Base-by-base conservation (phyloP, 768 basidiomycete species). In the Cystofilobasidium macerans region DNA sequence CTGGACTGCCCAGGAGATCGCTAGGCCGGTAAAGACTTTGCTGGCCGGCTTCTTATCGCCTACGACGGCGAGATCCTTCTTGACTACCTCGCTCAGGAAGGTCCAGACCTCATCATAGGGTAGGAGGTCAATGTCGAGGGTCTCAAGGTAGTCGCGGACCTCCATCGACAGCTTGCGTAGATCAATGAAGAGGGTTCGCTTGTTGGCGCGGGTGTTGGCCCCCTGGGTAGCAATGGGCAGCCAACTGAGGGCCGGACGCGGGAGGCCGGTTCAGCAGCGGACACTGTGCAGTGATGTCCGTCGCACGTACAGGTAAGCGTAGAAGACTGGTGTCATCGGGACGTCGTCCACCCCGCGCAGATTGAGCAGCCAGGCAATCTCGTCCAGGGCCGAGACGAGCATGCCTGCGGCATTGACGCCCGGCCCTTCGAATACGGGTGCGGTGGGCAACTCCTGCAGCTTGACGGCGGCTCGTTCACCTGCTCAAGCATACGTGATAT, bases 271-370 rank as follows among this genome's bases (percentile, higher is more conserved):
- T n/a, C n/a, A n/a, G n/a, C n/a, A n/a, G n/a, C n/a, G n/a, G n/a
- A n/a, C n/a, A n/a, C n/a, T n/a, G n/a, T n/a, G n/a, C n/a, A n/a
- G n/a, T n/a, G 12, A 28, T 22, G n/a, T 32, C 6, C 24, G 45
- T 30, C 9, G 40, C 7, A 35, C 9, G 32, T 33, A 88, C 24
- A 93, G 77, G 73, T 94, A 98, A 0, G 87, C 82, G 60, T 87
- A 87, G 78, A 95, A 94, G 12, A 98, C 82, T 0, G 94, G 94
- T 73, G 89, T 92, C 79, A 84, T 89, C 0, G 89, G 89, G 56
- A 97, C 85, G 72, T 97, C 93, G n/a, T 42, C 38, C 2, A 85
- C 82, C 0, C 92, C 93, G 69, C 94, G 85, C 36, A 99, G 79
- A 75, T 97, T 76, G 71, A 75, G 74, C 48, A 73, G 36, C 74